Evolutionary conservation across 208 protist species (phyloP).

Genomic region (Crithidia bombi): DNA sequence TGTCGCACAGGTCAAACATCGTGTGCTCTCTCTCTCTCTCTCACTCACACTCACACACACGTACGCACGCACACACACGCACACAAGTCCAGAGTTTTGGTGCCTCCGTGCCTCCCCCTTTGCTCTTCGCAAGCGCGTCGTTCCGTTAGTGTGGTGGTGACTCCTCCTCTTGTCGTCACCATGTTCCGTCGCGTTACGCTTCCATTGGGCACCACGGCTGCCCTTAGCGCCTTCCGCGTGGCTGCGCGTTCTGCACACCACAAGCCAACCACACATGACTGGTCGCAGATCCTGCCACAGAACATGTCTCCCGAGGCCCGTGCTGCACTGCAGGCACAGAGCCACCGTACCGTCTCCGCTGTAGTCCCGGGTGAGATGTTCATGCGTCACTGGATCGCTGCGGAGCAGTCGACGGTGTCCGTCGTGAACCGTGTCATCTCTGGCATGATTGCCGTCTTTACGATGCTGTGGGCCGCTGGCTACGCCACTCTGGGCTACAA

Average conservation of each 20-base stretch:
- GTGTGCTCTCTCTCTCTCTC: too few relatives aligned
- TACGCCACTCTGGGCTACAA: conserved; percentile 91
- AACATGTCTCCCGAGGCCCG: conserved; percentile 60
- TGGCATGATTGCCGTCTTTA: conserved; percentile 80
- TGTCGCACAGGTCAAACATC: too few relatives aligned
- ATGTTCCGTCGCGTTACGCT: conserved; percentile 67
- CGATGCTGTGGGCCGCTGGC: conserved; percentile 81
- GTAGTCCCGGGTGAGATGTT: conserved; percentile 92
- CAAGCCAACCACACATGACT: conserved; percentile 80
- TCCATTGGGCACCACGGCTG: conserved; percentile 32
- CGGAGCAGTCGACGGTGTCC: conserved; percentile 88
- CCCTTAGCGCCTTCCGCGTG: conserved; percentile 28
- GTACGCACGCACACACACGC: too few relatives aligned
- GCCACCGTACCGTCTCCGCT: conserved; percentile 72
- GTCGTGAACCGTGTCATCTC: conserved; percentile 89
- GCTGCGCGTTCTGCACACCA: conserved; percentile 61
- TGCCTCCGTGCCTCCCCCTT: too few relatives aligned
- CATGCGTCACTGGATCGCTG: conserved; percentile 92
- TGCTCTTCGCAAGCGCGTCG: too few relatives aligned
- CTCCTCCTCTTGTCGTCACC: background rate
- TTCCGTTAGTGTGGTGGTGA: conserved; percentile 4
- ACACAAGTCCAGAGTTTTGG: too few relatives aligned
- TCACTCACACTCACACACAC: too few relatives aligned
- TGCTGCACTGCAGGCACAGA: conserved; percentile 53
- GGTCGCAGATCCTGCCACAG: conserved; percentile 61